Percentiles rank a stretch among this genome's conserved stretches.
Conservation (phyloP, 192 early-diverging fungal genomes). For the Kappamyces sp. region DNA sequence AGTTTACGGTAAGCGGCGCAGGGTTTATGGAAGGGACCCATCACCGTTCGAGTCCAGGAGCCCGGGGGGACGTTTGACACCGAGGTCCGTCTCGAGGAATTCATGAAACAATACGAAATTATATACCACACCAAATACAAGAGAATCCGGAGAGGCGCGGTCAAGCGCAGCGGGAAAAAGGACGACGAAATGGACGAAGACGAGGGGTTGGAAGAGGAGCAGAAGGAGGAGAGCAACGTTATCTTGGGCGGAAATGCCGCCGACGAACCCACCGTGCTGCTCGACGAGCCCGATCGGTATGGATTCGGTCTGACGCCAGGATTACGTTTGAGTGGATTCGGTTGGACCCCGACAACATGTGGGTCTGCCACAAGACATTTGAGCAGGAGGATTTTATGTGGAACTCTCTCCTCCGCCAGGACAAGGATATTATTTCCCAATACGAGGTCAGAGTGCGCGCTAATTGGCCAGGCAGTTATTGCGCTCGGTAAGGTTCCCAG, state of each 20-base stretch:
- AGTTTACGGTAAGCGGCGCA: too few relatives aligned
- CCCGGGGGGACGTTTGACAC: conserved; percentile 52
- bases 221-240: conserved; percentile 37
- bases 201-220: conserved; percentile 33
- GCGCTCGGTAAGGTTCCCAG: conserved; percentile 59
- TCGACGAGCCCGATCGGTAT: conserved; percentile 16
- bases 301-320: conserved; percentile 11
- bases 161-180: conserved; percentile 41
- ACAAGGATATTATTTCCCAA: conserved; percentile 87
- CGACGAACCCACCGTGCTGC: not conserved
- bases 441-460: conserved; percentile 53
- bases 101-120: conserved; percentile 72
- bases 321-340: conserved; percentile 94
- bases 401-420: conserved; percentile 83
- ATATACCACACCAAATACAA: conserved; percentile 98
- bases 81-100: conserved; percentile 65
- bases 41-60: conserved; percentile 52
- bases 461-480: conserved; percentile 49
- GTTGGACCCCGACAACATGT: conserved; percentile 88
- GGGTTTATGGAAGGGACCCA: conserved; percentile 41
- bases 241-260: conserved; percentile 61
- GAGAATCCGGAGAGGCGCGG: conserved; percentile 61
- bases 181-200: conserved; percentile 39
- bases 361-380: conserved; percentile 82
- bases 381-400: conserved; percentile 93